Evolutionary conservation across 116 monocot species (phyloP), one percentile per base, ranked within the genome.

Genomic region (Posidonia oceanica): DNA sequence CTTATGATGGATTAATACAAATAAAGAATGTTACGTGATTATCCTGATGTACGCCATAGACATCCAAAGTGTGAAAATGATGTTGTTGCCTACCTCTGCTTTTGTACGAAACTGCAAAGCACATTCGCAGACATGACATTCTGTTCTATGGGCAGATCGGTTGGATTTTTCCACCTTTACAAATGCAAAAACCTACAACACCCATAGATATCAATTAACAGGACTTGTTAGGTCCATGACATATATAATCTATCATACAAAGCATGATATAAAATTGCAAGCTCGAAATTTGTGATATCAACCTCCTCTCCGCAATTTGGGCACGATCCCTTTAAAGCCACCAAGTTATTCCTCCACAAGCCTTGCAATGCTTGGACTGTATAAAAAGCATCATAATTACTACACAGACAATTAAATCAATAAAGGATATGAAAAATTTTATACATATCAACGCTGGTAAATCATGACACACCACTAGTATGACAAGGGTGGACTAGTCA

Each of bases 231-330:
- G 14, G 29, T 21, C 3, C 12, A 68, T 18, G 20, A 17, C 8
- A 3, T 64, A 38, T 38, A 39, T 29, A 29, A 29, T 29, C 29
- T 29, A 29, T 29, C 29, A 29, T 29, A 29, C 29, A 29, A 29
- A 29, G 1, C 29, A 29, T 29, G 29, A 29, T 29, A 29, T 29
- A 29, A 29, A 29, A 29, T 17, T 36, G 37, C 23, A 38, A 39
- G 2, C 5, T 39, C 38, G 38, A 39, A 16, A 23, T 54, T 53
- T 14, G 5, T n/a, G 14, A 68, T 54, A 68, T 36, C 14, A 52
- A 96, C 96, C 96, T 97, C 89, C 80, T 97, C 92, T 10, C 96
- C 96, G 63, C 96, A 97, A 67, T 89, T 91, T 69, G 91, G 96
- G 62, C 96, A 97, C 23, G 78, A 87, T 17, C 96, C 96, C 79